Conservation (phyloP, 768 basidiomycete species). For the Hebeloma cylindrosporum region DNA sequence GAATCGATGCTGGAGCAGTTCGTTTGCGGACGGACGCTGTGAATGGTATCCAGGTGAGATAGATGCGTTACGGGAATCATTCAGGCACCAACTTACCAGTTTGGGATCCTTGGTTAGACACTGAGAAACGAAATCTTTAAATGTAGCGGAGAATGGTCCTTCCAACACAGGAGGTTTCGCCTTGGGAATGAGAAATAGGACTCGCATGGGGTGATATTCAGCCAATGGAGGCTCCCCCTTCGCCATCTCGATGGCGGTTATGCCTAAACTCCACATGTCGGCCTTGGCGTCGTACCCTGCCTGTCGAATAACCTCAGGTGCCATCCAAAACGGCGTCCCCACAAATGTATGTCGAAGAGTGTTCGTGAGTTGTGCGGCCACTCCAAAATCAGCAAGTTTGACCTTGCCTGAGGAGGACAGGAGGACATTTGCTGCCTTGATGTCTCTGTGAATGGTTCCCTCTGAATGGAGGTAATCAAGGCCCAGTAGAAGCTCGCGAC, state of each 20-base stretch:
- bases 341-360: conserved; percentile 97
- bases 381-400: conserved; percentile 98
- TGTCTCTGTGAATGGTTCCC: conserved; percentile 96
- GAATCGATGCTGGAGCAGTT: conserved; percentile 92
- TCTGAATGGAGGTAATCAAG: conserved; percentile 96
- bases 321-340: conserved; percentile 98
- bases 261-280: conserved; percentile 97
- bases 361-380: conserved; percentile 94
- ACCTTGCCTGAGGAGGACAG: conserved; percentile 90
- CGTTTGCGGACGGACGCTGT: conserved; percentile 87
- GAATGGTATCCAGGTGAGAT: conserved; percentile 7
- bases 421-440: conserved; percentile 96
- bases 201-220: conserved; percentile 98
- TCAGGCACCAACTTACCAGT: conserved; percentile 46
- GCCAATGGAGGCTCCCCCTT: conserved; percentile 95
- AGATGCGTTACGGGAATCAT: conserved; percentile 4
- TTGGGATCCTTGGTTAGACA: conserved; percentile 94
- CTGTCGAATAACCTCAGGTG: conserved; percentile 96
- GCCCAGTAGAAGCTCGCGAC: conserved; percentile 88
- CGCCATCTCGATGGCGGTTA: conserved; percentile 98
- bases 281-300: conserved; percentile 95
- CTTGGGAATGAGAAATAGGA: conserved; percentile 96
- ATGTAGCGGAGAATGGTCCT: conserved; percentile 77
- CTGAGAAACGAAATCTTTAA: conserved; percentile 89
- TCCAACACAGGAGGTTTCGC: conserved; percentile 91